Base-by-base conservation (phyloP, 2,329 filamentous ascomycete genomes). In the Hymenoscyphus fraxineus region DNA sequence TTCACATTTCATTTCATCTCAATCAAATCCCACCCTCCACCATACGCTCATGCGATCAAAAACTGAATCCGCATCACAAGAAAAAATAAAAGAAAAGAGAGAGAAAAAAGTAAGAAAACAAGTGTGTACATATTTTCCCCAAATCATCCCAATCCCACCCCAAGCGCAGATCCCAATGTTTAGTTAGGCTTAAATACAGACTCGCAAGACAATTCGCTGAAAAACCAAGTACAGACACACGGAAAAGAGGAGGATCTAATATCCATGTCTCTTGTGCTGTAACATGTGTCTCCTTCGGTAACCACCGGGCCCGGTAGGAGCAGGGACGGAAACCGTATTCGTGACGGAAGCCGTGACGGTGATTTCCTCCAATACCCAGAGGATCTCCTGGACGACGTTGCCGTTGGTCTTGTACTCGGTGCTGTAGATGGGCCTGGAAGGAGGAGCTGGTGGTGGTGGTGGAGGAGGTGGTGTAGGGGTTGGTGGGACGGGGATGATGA, bases 361-460 rank as follows among this genome's bases (percentile, higher is more conserved):
- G 35, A 86, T 80, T 4, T 81, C 71, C 57, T 83, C 79, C 75
- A 87, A 80, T 61, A 83, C 81, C 81, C 83, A 85, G 13, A 86
- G 74, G 27, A 88, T 80, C 76, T 87, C 82, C 66, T 79, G 80
- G 13, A 88, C 82, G 6, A 80, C 69, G 56, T 79, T 78, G 60
- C 80, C 80, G 9, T 77, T 76, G 19, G 84, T 87, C 58, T 82
- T 66, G 66, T 80, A 86, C 68, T 85, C 75, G 5, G 85, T 88
- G 73, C 81, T 83, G 66, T 79, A 73, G 62, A 60, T 62, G 56
- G 59, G 60, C 5, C 68, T 55, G 3, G 67, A 63, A 40, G 67
- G 62, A 2, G 68, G 47, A 13, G 67, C 65, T 4, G 65, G 67
- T 70, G 40, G 67, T 51, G 47, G 67, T 65, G 5, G 69, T 59